Conservation (phyloP, 352 stramenopile species). For the Globisporangium nodosum region DNA sequence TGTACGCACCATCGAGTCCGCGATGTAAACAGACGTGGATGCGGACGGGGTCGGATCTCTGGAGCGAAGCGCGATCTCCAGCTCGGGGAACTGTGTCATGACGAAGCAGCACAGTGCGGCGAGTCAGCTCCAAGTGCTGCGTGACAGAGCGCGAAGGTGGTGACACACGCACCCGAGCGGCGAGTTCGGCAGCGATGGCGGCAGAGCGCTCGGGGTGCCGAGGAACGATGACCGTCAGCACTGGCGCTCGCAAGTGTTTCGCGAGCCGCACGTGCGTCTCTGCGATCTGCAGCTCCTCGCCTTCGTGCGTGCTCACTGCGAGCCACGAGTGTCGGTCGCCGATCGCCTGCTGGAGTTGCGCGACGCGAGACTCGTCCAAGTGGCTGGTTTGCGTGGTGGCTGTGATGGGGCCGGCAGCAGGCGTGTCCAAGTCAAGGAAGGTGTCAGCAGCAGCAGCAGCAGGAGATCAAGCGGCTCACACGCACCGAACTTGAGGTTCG, state of each 20-base stretch:
- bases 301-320: conserved; percentile 60
- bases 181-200: conserved; percentile 31
- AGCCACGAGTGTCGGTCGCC: conserved; percentile 32
- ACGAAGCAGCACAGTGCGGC: background rate
- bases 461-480: background rate
- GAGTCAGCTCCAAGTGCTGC: background rate
- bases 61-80: conserved; percentile 34
- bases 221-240: conserved; percentile 55
- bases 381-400: background rate
- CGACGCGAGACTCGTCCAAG: conserved; percentile 1
- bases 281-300: conserved; percentile 51
- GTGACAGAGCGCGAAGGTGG: no score
- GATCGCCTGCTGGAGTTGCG: conserved; percentile 17
- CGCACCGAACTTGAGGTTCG: conserved; percentile 76
- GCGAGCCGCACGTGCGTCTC: conserved; percentile 26
- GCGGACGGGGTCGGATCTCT: conserved; percentile 21
- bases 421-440: background rate
- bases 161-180: conserved; percentile 17
- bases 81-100: conserved; percentile 27
- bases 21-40: conserved; percentile 46
- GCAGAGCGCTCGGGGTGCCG: conserved; percentile 43
- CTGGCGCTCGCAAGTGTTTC: conserved; percentile 3
- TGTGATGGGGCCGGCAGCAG: background rate
- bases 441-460: background rate
- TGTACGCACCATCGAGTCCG: conserved; percentile 49